Conservation (phyloP, 2,329 filamentous ascomycete genomes). For the Kalaharituber pfeilii region DNA sequence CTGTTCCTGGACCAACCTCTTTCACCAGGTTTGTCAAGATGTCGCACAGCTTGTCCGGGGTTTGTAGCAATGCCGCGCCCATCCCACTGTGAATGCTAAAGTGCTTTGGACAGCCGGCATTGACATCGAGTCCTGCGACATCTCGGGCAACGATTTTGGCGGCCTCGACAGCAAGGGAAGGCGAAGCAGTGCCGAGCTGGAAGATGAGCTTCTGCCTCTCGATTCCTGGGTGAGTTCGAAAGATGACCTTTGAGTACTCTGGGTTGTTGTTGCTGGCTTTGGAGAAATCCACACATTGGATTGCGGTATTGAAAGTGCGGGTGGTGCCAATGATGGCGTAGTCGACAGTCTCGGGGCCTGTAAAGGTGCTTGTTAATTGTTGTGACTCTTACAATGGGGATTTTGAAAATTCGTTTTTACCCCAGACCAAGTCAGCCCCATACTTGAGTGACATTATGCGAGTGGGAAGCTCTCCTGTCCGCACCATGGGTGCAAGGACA, state of each 20-base stretch:
- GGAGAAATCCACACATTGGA: slow-evolving; percentile 67
- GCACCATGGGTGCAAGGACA: slow-evolving; percentile 93
- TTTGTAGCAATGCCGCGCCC: slow-evolving; percentile 77
- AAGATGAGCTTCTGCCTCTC: slow-evolving; percentile 68
- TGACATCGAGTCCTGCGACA: slow-evolving; percentile 88
- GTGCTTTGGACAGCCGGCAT: slow-evolving; percentile 94
- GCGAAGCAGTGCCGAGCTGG: slow-evolving; percentile 77
- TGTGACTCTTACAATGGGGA: background rate
- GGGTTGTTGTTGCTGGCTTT: slow-evolving; percentile 20
- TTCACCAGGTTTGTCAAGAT: slow-evolving; percentile 72
- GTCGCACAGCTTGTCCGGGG: slow-evolving; percentile 62
- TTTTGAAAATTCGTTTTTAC: slow-evolving; percentile 31
- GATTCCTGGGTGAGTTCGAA: slow-evolving; percentile 58
- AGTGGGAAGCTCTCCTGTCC: slow-evolving; percentile 87
- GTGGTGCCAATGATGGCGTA: slow-evolving; percentile 75
- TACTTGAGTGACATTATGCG: slow-evolving; percentile 80
- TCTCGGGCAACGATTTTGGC: slow-evolving; percentile 69
- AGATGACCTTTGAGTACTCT: slow-evolving; percentile 50
- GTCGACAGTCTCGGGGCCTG: slow-evolving; percentile 86
- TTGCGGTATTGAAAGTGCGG: slow-evolving; percentile 56
- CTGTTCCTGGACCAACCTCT: slow-evolving; percentile 45
- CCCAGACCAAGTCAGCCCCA: slow-evolving; percentile 93
- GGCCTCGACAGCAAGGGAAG: slow-evolving; percentile 65
- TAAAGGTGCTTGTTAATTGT: slow-evolving; percentile 7
- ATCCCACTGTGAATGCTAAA: slow-evolving; percentile 90